A percentile compares a stretch with the other conserved stretches of the same genome.
These are phyloP conservation scores for Thalassiosira livingstoniorum DNA, from an alignment of 352 stramenopile genomes.

Conservation along the genomic window DNA sequence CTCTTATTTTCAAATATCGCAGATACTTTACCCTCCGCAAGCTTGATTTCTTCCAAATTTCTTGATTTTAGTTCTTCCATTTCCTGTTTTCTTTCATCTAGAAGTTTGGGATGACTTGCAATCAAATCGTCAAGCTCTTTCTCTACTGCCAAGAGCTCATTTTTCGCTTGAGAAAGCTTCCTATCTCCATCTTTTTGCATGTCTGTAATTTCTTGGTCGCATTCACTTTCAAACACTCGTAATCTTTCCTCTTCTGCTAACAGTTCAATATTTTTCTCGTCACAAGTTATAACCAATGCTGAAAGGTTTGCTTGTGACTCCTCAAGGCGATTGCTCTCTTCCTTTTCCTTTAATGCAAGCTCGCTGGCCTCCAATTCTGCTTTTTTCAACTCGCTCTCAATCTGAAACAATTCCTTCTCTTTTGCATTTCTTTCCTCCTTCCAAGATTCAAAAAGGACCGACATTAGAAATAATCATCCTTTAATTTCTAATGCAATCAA, in stretches of 20 bases:
- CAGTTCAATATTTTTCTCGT: conserved; percentile 3
- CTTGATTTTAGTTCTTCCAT: conserved; percentile 30
- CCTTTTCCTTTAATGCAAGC: conserved; percentile 19
- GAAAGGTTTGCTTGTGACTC: conserved; percentile 27
- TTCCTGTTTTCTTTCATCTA: conserved; percentile 26
- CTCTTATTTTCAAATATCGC: conserved; percentile 43
- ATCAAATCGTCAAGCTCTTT: conserved; percentile 36
- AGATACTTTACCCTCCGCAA: conserved; percentile 42
- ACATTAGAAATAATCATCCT: too few relatives aligned
- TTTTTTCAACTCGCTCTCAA: conserved; percentile 26
- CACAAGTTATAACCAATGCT: background rate
- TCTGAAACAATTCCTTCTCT: conserved; percentile 6
- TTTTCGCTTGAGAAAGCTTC: conserved; percentile 21
- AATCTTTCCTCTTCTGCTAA: conserved; percentile 7
- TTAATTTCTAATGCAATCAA: background rate
- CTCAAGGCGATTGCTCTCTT: background rate
- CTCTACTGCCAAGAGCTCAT: conserved; percentile 22
- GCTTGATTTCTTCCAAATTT: conserved; percentile 29
- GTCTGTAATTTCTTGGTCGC: conserved; percentile 26
- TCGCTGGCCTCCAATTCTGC: background rate
- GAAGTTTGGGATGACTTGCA: conserved; percentile 27
- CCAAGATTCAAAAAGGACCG: too few relatives aligned
- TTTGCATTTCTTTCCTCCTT: conserved; percentile 10
- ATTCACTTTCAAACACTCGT: conserved; percentile 1
- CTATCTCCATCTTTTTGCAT: conserved; percentile 29